Conservation (phyloP, 139 green algal species). For the Protoeuglena noctilucae region DNA sequence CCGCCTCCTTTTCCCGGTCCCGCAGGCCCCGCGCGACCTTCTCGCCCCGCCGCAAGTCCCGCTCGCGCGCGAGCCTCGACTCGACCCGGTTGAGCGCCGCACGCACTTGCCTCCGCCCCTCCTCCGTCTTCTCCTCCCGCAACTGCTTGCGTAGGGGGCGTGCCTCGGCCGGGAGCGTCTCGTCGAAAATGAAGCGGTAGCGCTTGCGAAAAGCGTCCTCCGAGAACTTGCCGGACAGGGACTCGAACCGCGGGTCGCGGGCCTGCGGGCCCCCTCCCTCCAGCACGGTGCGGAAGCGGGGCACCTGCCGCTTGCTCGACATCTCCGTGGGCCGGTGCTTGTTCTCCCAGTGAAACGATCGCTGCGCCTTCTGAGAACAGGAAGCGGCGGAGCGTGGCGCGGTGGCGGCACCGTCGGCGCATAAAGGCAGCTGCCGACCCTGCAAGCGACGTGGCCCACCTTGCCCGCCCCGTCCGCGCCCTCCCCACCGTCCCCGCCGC, state of each 20-base stretch:
- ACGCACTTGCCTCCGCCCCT: not conserved
- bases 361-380: no score
- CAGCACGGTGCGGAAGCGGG: not conserved
- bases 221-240: not conserved
- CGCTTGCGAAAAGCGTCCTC: not conserved
- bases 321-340: not conserved
- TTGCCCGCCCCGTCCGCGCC: no score
- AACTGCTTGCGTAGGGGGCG: no score
- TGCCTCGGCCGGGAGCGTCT: not conserved
- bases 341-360: no score
- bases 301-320: not conserved
- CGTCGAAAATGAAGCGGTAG: not conserved
- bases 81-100: not conserved
- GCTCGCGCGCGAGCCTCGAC: not conserved
- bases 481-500: no score
- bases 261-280: no score
- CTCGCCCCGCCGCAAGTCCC: not conserved
- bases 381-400: no score
- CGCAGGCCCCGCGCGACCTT: not conserved
- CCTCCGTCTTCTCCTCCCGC: not conserved
- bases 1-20: not conserved
- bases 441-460: no score
- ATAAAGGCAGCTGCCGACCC: no score
- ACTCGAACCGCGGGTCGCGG: not conserved
- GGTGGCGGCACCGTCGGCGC: no score